Conservation (phyloP, 2,329 filamentous ascomycete genomes). For the Fusarium torulosum region DNA sequence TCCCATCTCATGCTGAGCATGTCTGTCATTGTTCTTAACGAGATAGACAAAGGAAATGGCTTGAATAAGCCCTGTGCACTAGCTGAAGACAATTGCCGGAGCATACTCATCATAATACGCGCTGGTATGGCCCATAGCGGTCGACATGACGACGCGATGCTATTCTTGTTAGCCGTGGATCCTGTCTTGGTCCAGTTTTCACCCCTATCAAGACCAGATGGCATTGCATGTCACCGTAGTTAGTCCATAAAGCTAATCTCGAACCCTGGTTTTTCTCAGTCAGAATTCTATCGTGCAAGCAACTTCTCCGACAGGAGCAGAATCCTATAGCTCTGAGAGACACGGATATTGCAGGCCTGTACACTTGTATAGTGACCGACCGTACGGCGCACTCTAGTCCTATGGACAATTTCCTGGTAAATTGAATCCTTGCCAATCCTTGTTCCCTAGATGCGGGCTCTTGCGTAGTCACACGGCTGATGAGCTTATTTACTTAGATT, state of each 20-base stretch:
- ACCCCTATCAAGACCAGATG: slow-evolving; percentile 21
- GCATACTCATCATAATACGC: neutral
- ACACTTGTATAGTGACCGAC: neutral
- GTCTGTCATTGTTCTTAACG: slow-evolving; percentile 12
- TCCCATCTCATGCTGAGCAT: slow-evolving; percentile 15
- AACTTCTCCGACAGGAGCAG: slow-evolving; percentile 3
- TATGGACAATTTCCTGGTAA: slow-evolving; percentile 37
- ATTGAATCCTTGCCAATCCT: slow-evolving; percentile 27
- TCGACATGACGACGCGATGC: slow-evolving; percentile 33
- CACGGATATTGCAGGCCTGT: slow-evolving; percentile 1
- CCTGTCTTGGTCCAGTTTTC: slow-evolving; percentile 20
- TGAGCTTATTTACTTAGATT: slow-evolving; percentile 41
- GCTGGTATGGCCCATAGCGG: slow-evolving; percentile 21
- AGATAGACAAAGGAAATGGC: slow-evolving; percentile 17
- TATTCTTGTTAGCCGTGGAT: slow-evolving; percentile 23
- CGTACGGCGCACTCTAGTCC: neutral
- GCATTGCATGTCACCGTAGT: neutral
- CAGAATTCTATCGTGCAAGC: neutral
- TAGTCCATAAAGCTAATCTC: slow-evolving; percentile 3
- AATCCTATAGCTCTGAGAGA: slow-evolving; percentile 1
- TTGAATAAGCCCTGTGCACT: slow-evolving; percentile 9
- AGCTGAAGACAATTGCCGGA: slow-evolving; percentile 8
- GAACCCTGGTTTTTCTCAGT: slow-evolving; percentile 1
- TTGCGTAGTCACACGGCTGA: slow-evolving; percentile 28
- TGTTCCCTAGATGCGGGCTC: slow-evolving; percentile 19